Conservation (phyloP, 306 rosid species). For the Amphicarpaea edgeworthii region DNA sequence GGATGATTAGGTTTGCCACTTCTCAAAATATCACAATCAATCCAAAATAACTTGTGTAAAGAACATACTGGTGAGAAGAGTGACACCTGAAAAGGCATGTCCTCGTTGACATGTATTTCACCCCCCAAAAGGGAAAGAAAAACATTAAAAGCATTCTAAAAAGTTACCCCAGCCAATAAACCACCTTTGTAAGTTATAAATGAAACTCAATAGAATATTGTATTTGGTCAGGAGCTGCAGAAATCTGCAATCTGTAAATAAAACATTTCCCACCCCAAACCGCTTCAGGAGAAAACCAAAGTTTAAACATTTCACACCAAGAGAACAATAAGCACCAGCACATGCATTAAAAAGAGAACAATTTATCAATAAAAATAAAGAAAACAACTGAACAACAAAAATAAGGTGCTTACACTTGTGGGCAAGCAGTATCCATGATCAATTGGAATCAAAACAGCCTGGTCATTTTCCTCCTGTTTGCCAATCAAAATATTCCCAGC, state of each 20-base stretch:
- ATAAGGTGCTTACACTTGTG: conserved; percentile 67
- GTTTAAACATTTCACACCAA: conserved; percentile 16
- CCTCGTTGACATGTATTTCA: background rate
- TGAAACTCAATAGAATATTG: conserved; percentile 10
- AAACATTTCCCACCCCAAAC: background rate
- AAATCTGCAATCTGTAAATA: conserved; percentile 2
- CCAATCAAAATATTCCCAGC: conserved; percentile 85
- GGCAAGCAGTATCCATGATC: conserved; percentile 99
- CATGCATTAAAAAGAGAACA: conserved; percentile 23
- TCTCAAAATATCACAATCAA: conserved; percentile 18
- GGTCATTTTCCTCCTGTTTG: conserved; percentile 63
- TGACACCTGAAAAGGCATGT: background rate
- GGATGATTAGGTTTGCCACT: conserved; percentile 13
- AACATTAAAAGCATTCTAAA: background rate
- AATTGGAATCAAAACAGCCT: conserved; percentile 77
- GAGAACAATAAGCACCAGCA: conserved; percentile 27
- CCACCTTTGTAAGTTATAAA: conserved; percentile 17
- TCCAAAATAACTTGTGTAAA: conserved; percentile 13
- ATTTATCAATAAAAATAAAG: background rate
- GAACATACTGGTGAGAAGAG: conserved; percentile 3
- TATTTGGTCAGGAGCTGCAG: conserved; percentile 19
- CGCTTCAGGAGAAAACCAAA: conserved; percentile 25
- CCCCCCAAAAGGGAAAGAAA: background rate
- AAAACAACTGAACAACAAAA: conserved; percentile 28
- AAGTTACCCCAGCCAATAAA: background rate